These are phyloP conservation scores for Tylopilus intermedius DNA, from an alignment of 768 basidiomycete genomes.

Conservation along the genomic window DNA sequence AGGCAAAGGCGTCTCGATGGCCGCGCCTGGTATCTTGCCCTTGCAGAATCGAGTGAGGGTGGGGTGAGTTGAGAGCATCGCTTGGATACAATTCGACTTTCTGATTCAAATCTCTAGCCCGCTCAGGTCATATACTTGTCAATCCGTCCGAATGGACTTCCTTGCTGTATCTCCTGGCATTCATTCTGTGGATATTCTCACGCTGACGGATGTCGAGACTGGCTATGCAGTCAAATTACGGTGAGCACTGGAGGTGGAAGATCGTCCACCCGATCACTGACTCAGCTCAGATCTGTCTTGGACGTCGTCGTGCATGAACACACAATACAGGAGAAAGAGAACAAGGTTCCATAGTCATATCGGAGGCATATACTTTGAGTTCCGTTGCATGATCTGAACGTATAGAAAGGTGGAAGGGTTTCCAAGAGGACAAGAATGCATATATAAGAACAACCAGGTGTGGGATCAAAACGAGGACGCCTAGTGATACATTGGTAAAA, in stretches of 20 bases:
- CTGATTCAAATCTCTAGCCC: constrained; percentile 43
- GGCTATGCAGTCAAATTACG: constrained; percentile 69
- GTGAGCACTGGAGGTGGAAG: constrained; percentile 33
- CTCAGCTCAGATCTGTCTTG: constrained; percentile 56
- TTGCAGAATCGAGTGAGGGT: constrained; percentile 75
- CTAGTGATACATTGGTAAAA: constrained; percentile 19
- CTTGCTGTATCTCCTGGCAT: constrained; percentile 76
- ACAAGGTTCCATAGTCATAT: constrained; percentile 12
- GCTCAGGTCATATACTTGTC: constrained; percentile 73
- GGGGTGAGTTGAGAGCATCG: constrained; percentile 49
- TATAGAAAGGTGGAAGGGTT: constrained; percentile 1
- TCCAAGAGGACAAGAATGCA: constrained; percentile 13
- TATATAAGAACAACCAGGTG: constrained; percentile 21
- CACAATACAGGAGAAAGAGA: constrained; percentile 1
- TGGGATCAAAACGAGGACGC: constrained; percentile 10
- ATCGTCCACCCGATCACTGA: not conserved
- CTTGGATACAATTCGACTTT: not conserved
- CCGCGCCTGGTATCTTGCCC: constrained; percentile 60
- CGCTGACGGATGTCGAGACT: constrained; percentile 70
- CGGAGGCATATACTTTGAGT: constrained; percentile 6
- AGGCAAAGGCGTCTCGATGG: constrained; percentile 23
- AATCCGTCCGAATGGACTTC: constrained; percentile 83
- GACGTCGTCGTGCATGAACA: constrained; percentile 69
- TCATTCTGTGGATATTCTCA: constrained; percentile 67
- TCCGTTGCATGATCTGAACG: constrained; percentile 3